Percentiles rank a stretch among this genome's conserved stretches.
phyloP scores from a whole-genome alignment of 2,329 filamentous ascomycete genomes.

The Hymenoscyphus linearis region DNA sequence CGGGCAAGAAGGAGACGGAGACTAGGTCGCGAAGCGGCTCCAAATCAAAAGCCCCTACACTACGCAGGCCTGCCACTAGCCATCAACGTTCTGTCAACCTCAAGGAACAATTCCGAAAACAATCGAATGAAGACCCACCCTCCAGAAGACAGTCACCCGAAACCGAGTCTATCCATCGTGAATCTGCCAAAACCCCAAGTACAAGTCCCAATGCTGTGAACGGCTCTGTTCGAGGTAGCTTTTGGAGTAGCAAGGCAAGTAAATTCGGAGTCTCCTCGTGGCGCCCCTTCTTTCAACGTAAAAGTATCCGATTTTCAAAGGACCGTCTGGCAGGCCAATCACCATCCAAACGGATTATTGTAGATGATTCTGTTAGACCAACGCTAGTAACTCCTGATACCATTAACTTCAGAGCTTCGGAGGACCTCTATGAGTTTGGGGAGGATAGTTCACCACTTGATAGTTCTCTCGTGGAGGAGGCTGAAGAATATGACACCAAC shows the following conservation, averaged over 20 bases:
- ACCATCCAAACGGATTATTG: slow-evolving; percentile 28
- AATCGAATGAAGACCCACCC: background rate
- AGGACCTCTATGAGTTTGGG: slow-evolving; percentile 16
- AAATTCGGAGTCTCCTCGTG: slow-evolving; percentile 23
- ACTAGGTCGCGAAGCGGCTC: slow-evolving; percentile 44
- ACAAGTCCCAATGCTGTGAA: background rate
- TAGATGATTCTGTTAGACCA: slow-evolving; percentile 25
- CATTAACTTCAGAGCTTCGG: slow-evolving; percentile 19
- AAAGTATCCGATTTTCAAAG: slow-evolving; percentile 28
- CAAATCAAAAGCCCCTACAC: slow-evolving; percentile 56
- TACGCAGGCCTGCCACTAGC: slow-evolving; percentile 72
- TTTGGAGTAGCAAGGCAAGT: slow-evolving; percentile 14
- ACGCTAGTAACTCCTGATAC: slow-evolving; percentile 30
- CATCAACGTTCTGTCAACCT: slow-evolving; percentile 71
- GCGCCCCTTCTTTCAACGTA: slow-evolving; percentile 31
- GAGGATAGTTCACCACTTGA: slow-evolving; percentile 25
- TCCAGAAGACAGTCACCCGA: background rate
- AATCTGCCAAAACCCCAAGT: slow-evolving; percentile 10
- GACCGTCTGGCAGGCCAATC: slow-evolving; percentile 26
- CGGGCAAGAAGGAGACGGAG: slow-evolving; percentile 44
- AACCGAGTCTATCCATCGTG: background rate
- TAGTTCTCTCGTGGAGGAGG: slow-evolving; percentile 18
- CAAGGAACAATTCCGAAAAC: slow-evolving; percentile 42
- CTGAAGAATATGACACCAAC: slow-evolving; percentile 16
- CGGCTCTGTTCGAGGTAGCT: slow-evolving; percentile 15